Evolutionary conservation across 305 asterid genomes (phyloP).

Genomic region (Fraxinus greggii): DNA sequence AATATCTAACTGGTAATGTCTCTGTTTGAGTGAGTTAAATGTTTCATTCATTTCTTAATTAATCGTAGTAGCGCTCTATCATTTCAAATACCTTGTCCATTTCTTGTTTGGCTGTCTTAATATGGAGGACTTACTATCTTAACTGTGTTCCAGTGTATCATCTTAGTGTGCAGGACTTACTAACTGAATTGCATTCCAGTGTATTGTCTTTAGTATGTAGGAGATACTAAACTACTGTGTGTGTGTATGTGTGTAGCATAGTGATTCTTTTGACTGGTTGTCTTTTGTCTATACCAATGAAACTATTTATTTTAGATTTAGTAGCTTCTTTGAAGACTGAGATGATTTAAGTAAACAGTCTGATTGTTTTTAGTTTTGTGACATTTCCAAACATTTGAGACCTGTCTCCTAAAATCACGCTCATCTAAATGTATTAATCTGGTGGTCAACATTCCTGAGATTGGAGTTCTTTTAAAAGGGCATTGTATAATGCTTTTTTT

Average conservation of each 20-base stretch:
- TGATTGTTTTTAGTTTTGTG: not conserved
- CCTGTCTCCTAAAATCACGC: not conserved
- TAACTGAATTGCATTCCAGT: too few relatives aligned
- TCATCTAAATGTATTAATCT: not conserved
- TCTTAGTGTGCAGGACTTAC: not conserved
- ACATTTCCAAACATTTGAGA: not conserved
- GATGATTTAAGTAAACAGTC: constrained; percentile 5
- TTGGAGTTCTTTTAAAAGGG: not conserved
- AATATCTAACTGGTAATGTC: constrained; percentile 60
- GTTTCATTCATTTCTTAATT: constrained; percentile 10
- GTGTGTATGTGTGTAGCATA: not conserved
- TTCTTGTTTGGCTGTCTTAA: not conserved
- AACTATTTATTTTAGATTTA: constrained; percentile 5
- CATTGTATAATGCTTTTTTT: not conserved
- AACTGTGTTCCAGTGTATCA: not conserved
- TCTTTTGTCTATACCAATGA: not conserved
- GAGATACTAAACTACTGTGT: not conserved
- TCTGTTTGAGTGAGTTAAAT: constrained; percentile 8
- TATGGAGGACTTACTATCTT: not conserved
- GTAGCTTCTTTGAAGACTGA: constrained; percentile 7
- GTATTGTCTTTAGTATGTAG: not conserved
- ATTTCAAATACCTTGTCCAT: constrained; percentile 6
- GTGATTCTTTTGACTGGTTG: not conserved
- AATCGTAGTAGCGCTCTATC: constrained; percentile 1
- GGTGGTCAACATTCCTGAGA: not conserved